A percentile compares a stretch with the other conserved stretches of the same genome.
phyloP scores from a whole-genome alignment of 202 grass and related monocot genomes.

The Panicum virgatum region DNA sequence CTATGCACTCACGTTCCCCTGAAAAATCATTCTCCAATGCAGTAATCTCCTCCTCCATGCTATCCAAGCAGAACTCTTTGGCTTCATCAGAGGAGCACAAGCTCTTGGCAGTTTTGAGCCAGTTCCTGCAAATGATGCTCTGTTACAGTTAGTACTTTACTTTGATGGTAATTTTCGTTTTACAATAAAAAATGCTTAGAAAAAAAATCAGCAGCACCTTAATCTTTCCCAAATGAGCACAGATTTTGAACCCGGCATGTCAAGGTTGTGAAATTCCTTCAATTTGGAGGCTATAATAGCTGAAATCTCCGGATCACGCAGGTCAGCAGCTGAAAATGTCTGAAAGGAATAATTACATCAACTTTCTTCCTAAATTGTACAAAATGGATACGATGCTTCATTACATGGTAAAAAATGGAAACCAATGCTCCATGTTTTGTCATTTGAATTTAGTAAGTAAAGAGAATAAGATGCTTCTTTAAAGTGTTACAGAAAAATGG shows the following conservation, averaged over 20 bases:
- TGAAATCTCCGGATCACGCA: constrained; percentile 77
- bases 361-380: constrained; percentile 12
- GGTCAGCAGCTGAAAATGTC: constrained; percentile 79
- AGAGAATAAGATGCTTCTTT: constrained; percentile 19
- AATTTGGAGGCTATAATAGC: constrained; percentile 65
- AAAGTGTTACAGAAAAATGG: constrained; percentile 4
- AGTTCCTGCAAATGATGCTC: constrained; percentile 53
- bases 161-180: constrained; percentile 6
- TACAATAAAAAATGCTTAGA: neutral
- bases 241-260: constrained; percentile 75
- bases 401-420: constrained; percentile 15
- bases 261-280: constrained; percentile 82
- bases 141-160: neutral
- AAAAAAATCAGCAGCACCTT: constrained; percentile 56
- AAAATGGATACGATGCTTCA: neutral
- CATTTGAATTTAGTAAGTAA: neutral
- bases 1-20: constrained; percentile 42
- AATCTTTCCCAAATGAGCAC: constrained; percentile 74
- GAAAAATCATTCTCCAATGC: constrained; percentile 62
- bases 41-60: constrained; percentile 63
- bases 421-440: neutral
- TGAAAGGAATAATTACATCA: constrained; percentile 45
- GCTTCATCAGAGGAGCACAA: constrained; percentile 60
- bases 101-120: constrained; percentile 63
- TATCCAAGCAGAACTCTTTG: constrained; percentile 66